These are phyloP conservation scores for Neurospora pannonica DNA, from an alignment of 495 filamentous ascomycete species.

Conservation along the genomic window DNA sequence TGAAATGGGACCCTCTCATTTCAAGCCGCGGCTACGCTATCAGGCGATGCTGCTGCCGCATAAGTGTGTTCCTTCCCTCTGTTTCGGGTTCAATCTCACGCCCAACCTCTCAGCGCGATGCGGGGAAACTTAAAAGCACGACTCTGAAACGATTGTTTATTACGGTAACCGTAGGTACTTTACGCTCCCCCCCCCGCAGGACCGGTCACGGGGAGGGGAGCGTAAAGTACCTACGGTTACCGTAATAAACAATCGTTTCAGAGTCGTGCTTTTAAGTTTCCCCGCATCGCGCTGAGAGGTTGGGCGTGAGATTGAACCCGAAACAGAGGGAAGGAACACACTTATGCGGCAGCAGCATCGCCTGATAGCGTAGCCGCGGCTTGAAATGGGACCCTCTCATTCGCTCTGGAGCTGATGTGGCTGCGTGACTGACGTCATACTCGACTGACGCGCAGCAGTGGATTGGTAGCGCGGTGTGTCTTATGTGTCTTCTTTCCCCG, in stretches of 20 bases:
- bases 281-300: not conserved
- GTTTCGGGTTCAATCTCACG: not conserved
- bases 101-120: not conserved
- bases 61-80: not conserved
- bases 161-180: not conserved
- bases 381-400: not conserved
- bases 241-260: not conserved
- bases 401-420: not conserved
- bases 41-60: not conserved
- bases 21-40: not conserved
- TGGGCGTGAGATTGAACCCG: not conserved
- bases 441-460: not conserved
- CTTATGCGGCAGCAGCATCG: not conserved
- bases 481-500: not conserved
- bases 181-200: not conserved
- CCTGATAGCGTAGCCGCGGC: not conserved
- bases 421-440: not conserved
- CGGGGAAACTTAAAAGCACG: not conserved
- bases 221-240: not conserved
- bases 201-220: not conserved
- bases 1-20: too few relatives aligned
- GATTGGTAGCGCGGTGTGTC: not conserved
- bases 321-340: not conserved
- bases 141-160: not conserved
- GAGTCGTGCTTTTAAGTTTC: not conserved